phyloP scores from a whole-genome alignment of 1,284 basidiomycete genomes.

The Singerocomus inundabilis region DNA sequence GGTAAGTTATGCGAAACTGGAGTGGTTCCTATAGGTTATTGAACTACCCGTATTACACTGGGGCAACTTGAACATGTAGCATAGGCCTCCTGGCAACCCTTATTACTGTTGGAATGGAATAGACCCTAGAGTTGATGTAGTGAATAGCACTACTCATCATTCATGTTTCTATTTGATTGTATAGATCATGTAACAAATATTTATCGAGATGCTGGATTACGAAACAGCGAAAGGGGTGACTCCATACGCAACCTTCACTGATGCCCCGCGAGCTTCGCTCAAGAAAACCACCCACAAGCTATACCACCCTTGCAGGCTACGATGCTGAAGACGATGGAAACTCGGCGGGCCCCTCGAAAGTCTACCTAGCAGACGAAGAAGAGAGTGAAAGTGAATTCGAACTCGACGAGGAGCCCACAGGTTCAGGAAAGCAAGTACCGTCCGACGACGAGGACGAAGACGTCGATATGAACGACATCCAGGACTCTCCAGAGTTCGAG shows the following conservation, averaged over 20 bases:
- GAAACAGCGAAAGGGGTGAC: no score
- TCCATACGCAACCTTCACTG: background rate
- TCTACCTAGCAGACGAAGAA: constrained; percentile 23
- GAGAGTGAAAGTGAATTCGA: constrained; percentile 46
- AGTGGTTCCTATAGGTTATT: background rate
- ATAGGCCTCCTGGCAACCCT: no score
- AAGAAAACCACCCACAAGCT: constrained; percentile 35
- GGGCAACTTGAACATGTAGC: background rate
- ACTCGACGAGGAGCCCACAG: constrained; percentile 20
- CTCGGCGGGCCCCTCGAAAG: constrained; percentile 26
- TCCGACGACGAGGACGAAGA: constrained; percentile 22
- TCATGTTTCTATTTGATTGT: background rate
- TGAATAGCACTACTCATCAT: background rate
- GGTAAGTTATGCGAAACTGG: no score
- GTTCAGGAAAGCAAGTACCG: constrained; percentile 4
- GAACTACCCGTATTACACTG: background rate
- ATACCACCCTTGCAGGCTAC: constrained; percentile 28
- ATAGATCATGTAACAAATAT: background rate
- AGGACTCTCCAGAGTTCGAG: constrained; percentile 18
- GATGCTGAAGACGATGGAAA: constrained; percentile 19
- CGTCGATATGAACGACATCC: constrained; percentile 18
- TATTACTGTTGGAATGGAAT: no score
- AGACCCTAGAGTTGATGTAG: no score
- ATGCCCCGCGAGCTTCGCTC: constrained; percentile 39
- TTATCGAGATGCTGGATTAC: no score